A percentile compares a stretch with the other conserved stretches of the same genome.
phyloP scores from a whole-genome alignment of 2,329 filamentous ascomycete genomes.

The Aspergillus persii region DNA sequence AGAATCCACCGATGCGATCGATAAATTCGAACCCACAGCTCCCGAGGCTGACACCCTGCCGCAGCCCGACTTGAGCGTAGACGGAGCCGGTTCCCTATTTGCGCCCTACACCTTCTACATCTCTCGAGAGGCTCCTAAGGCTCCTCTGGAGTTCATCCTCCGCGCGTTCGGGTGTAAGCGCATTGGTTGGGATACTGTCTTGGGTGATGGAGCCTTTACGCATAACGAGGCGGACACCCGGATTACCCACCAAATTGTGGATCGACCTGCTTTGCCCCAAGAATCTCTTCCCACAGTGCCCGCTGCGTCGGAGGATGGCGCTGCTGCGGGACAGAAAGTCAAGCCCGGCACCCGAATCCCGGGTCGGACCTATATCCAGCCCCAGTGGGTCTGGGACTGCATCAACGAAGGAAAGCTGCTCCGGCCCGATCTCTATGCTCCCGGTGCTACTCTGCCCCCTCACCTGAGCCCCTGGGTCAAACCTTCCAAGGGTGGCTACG shows the following conservation, averaged over 20 bases:
- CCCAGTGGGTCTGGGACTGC: constrained; percentile 98
- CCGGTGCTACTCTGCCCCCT: constrained; percentile 84
- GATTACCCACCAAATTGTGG: constrained; percentile 96
- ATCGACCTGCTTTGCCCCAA: constrained; percentile 72
- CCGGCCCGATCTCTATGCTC: constrained; percentile 81
- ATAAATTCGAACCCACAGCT: constrained; percentile 85
- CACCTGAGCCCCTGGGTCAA: constrained; percentile 97
- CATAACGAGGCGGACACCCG: constrained; percentile 80
- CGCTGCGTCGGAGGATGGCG: constrained; percentile 46
- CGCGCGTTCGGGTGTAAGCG: constrained; percentile 94
- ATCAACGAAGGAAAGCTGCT: constrained; percentile 89
- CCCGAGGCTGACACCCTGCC: constrained; percentile 81
- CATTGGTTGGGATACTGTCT: constrained; percentile 87
- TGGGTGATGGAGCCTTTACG: constrained; percentile 90
- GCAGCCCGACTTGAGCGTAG: constrained; percentile 69
- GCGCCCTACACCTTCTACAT: constrained; percentile 87
- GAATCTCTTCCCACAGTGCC: constrained; percentile 48
- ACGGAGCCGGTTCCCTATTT: constrained; percentile 73
- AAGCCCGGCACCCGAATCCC: constrained; percentile 72
- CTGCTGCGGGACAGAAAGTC: constrained; percentile 44
- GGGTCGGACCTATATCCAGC: constrained; percentile 90
- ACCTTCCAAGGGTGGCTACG: constrained; percentile 80
- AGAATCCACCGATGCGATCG: constrained; percentile 64
- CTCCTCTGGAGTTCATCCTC: constrained; percentile 87
- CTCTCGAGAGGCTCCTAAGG: constrained; percentile 87